Conservation (phyloP, 805 yeast species). For the Yamadazyma tumulicola region DNA sequence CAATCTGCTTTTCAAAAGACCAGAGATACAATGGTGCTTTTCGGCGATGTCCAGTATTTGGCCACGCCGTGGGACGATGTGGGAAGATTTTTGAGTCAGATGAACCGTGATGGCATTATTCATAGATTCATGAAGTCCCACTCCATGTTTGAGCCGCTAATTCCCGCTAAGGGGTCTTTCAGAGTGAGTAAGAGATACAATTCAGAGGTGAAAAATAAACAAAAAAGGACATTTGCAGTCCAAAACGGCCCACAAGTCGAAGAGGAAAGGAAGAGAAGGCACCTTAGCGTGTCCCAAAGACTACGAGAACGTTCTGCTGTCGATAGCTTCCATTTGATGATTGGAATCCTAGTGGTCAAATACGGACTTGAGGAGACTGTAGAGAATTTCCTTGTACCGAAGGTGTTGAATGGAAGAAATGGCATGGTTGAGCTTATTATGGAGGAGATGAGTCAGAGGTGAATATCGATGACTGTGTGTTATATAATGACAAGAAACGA, state of each 20-base stretch:
- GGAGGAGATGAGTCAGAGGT: constrained; percentile 1
- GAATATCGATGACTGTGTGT: too few relatives aligned
- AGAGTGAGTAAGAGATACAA: background rate
- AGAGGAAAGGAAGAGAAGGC: background rate
- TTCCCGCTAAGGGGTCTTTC: constrained; percentile 22
- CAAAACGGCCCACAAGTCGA: background rate
- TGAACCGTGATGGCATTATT: constrained; percentile 17
- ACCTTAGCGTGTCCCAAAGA: background rate
- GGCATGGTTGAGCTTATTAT: constrained; percentile 28
- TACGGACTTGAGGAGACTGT: constrained; percentile 22
- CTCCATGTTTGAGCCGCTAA: constrained; percentile 21
- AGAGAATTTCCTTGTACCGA: constrained; percentile 18
- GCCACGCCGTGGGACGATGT: constrained; percentile 28
- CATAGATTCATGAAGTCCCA: constrained; percentile 30
- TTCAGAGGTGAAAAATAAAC: constrained; percentile 1
- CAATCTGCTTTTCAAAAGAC: constrained; percentile 15
- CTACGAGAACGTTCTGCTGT: constrained; percentile 3
- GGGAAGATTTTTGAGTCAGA: constrained; percentile 18
- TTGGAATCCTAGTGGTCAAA: constrained; percentile 31
- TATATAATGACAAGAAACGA: too few relatives aligned
- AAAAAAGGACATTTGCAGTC: too few relatives aligned
- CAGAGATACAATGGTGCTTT: constrained; percentile 16
- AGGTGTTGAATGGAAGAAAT: constrained; percentile 22
- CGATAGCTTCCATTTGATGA: constrained; percentile 36
- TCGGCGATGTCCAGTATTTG: constrained; percentile 25